Evolutionary conservation across 352 stramenopile genomes (phyloP).

Genomic region (Stramenopiles sp.): DNA sequence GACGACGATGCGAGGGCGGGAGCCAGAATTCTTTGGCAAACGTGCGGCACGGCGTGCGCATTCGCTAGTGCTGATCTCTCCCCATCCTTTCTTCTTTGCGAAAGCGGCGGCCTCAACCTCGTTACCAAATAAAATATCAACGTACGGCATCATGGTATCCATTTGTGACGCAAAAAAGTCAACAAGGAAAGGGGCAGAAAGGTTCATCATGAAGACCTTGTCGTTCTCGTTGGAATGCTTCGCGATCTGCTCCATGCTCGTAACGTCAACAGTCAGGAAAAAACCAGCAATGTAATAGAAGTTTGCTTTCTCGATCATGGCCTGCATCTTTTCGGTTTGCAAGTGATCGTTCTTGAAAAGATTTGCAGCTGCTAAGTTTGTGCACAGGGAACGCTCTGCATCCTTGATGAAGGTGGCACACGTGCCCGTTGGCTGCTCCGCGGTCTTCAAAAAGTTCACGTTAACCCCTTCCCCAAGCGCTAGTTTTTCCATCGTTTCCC

Average conservation of each 20-base stretch:
- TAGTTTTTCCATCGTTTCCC: conserved; percentile 69
- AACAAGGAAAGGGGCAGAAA: conserved; percentile 92
- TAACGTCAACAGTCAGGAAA: conserved; percentile 74
- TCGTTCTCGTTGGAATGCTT: conserved; percentile 73
- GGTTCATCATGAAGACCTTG: conserved; percentile 89
- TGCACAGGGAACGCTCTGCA: conserved; percentile 83
- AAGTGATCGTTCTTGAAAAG: conserved; percentile 82
- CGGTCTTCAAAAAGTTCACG: conserved; percentile 89
- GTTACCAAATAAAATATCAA: conserved; percentile 96
- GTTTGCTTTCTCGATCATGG: conserved; percentile 74
- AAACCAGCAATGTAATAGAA: conserved; percentile 95
- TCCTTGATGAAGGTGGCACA: conserved; percentile 86
- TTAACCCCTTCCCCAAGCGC: conserved; percentile 77
- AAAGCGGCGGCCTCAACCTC: conserved; percentile 91
- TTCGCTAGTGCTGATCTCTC: conserved; percentile 44
- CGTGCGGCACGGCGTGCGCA: conserved; percentile 77
- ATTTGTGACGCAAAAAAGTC: conserved; percentile 81
- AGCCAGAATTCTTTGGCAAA: conserved; percentile 73
- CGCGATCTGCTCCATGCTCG: conserved; percentile 35
- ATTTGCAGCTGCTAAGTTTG: conserved; percentile 93
- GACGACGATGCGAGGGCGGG: conserved; percentile 75
- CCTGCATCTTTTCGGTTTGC: conserved; percentile 36
- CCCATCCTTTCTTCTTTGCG: conserved; percentile 63
- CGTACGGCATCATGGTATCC: conserved; percentile 70
- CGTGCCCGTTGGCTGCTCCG: conserved; percentile 73